Evolutionary conservation across 345 rosid genomes (phyloP).

Genomic region (Kernera saxatilis): DNA sequence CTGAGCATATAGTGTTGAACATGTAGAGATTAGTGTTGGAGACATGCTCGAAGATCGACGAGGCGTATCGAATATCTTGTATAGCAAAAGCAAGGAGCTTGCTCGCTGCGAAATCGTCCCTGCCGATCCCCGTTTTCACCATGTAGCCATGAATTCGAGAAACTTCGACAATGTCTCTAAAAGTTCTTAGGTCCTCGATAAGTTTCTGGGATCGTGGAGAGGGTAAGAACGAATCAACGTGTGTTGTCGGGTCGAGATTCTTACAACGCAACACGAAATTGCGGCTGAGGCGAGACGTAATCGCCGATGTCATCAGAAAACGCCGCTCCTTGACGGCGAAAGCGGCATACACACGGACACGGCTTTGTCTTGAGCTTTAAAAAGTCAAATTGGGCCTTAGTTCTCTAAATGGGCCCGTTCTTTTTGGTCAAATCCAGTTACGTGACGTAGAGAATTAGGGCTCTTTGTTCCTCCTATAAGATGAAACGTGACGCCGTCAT

Average conservation of each 20-base stretch:
- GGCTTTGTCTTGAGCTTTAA: background rate
- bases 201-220: constrained; percentile 21
- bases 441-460: background rate
- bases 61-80: constrained; percentile 43
- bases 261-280: background rate
- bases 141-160: constrained; percentile 52
- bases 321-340: background rate
- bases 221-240: background rate
- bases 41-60: constrained; percentile 43
- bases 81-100: constrained; percentile 59
- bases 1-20: constrained; percentile 55
- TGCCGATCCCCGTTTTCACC: constrained; percentile 50
- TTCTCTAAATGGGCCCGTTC: background rate
- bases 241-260: background rate
- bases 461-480: background rate
- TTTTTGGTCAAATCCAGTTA: background rate
- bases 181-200: constrained; percentile 33
- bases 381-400: background rate
- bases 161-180: constrained; percentile 32
- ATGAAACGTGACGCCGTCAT: background rate
- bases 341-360: background rate
- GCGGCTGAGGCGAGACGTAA: constrained; percentile 22
- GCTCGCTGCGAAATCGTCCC: constrained; percentile 46
- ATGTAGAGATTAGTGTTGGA: constrained; percentile 50
- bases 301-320: constrained; percentile 28